A percentile compares a stretch with the other conserved stretches of the same genome.
These are phyloP conservation scores for Ceratocystis variospora DNA, from an alignment of 2,329 filamentous ascomycete genomes.

Conservation along the genomic window DNA sequence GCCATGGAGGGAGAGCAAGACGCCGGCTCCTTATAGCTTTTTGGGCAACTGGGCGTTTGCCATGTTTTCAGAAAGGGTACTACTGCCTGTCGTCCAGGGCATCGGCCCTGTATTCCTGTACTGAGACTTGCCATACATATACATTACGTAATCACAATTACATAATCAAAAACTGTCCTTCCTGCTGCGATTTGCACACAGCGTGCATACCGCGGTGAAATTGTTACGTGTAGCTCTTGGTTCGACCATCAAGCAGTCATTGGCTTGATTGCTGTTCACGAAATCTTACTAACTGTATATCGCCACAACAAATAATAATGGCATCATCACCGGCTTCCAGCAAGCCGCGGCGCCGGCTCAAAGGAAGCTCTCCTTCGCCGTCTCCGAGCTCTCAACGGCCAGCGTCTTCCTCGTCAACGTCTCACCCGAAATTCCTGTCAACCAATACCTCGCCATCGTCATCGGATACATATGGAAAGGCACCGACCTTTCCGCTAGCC, in stretches of 20 bases:
- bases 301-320: slow-evolving; percentile 22
- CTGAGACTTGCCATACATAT: neutral
- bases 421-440: neutral
- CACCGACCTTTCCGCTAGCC: slow-evolving; percentile 75
- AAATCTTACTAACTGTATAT: neutral
- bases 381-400: neutral
- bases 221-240: neutral
- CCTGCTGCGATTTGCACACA: neutral
- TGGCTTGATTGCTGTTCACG: neutral
- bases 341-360: slow-evolving; percentile 45
- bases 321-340: slow-evolving; percentile 43
- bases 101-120: no score
- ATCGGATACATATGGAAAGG: slow-evolving; percentile 30
- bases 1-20: no score
- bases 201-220: neutral
- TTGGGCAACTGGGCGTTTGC: neutral
- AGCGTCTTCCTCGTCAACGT: slow-evolving; percentile 4
- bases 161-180: neutral
- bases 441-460: neutral
- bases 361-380: slow-evolving; percentile 28
- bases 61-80: no score
- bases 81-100: no score
- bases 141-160: neutral
- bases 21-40: no score
- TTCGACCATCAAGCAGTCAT: neutral